Evolutionary conservation across 257 asterid genomes (phyloP).

Genomic region (Ballota nigra): DNA sequence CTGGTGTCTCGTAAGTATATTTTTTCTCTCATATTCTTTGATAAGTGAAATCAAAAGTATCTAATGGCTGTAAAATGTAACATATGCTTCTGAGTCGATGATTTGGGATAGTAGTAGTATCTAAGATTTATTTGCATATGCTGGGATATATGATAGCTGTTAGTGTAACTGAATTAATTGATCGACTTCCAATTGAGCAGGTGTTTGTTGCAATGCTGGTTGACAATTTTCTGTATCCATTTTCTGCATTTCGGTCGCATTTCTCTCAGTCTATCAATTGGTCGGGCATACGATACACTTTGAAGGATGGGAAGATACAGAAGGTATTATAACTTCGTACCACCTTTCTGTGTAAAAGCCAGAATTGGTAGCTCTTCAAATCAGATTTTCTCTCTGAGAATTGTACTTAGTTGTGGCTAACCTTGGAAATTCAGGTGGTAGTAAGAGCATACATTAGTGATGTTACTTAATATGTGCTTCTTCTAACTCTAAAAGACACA

Average conservation of each 20-base stretch:
- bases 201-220: conserved; percentile 93
- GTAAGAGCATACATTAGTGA: background rate
- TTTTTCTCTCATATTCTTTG: conserved; percentile 1
- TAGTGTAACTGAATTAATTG: conserved; percentile 16
- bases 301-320: conserved; percentile 80
- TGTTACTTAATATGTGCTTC: background rate
- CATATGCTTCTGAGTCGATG: background rate
- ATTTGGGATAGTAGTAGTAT: background rate
- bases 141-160: conserved; percentile 5
- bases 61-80: background rate
- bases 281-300: conserved; percentile 94
- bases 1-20: conserved; percentile 88
- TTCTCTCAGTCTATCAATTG: conserved; percentile 90
- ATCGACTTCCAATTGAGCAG: conserved; percentile 48
- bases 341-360: conserved; percentile 2
- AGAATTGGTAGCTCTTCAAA: background rate
- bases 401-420: background rate
- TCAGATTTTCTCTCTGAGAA: background rate
- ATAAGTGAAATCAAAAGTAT: background rate
- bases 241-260: conserved; percentile 91
- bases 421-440: background rate
- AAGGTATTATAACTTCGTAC: conserved; percentile 47
- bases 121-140: background rate
- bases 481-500: background rate
- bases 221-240: conserved; percentile 85